Conservation (phyloP, 495 filamentous ascomycete species). For the Neurospora sp. region DNA sequence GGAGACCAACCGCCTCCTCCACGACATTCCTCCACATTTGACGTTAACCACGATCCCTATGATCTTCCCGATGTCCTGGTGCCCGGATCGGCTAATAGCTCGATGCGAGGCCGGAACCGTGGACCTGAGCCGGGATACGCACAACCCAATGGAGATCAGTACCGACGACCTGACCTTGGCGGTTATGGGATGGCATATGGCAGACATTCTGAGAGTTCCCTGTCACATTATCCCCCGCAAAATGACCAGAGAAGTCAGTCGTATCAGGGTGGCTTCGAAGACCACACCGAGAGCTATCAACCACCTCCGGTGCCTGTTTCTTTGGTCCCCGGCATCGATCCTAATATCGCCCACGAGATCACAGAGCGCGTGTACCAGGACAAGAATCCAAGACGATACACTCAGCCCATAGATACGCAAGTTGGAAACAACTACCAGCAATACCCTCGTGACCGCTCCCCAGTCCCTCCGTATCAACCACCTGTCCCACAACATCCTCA, state of each 20-base stretch:
- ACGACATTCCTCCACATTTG: slow-evolving; percentile 39
- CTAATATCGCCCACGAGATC: slow-evolving; percentile 45
- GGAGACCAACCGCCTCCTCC: slow-evolving; percentile 24
- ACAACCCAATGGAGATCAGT: slow-evolving; percentile 53
- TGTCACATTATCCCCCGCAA: slow-evolving; percentile 12
- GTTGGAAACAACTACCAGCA: not conserved
- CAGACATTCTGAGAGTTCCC: slow-evolving; percentile 17
- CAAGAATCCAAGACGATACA: slow-evolving; percentile 32
- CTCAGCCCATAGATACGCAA: slow-evolving; percentile 27
- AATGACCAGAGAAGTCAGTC: slow-evolving; percentile 11
- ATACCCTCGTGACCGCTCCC: not conserved
- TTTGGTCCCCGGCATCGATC: slow-evolving; percentile 61
- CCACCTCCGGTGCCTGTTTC: slow-evolving; percentile 50
- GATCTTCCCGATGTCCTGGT: not conserved
- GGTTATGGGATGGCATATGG: slow-evolving; percentile 9
- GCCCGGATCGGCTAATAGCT: not conserved
- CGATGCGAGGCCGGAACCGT: not conserved
- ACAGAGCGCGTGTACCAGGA: slow-evolving; percentile 43
- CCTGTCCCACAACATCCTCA: slow-evolving; percentile 4
- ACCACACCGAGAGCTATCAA: slow-evolving; percentile 25
- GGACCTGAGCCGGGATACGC: slow-evolving; percentile 1
- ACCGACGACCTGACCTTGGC: slow-evolving; percentile 43
- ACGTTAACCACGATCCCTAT: slow-evolving; percentile 29
- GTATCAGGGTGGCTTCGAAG: slow-evolving; percentile 26
- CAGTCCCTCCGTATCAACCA: not conserved